These are phyloP conservation scores for Pseudohalonectria lignicola DNA, from an alignment of 2,329 filamentous ascomycete species.

Conservation along the genomic window DNA sequence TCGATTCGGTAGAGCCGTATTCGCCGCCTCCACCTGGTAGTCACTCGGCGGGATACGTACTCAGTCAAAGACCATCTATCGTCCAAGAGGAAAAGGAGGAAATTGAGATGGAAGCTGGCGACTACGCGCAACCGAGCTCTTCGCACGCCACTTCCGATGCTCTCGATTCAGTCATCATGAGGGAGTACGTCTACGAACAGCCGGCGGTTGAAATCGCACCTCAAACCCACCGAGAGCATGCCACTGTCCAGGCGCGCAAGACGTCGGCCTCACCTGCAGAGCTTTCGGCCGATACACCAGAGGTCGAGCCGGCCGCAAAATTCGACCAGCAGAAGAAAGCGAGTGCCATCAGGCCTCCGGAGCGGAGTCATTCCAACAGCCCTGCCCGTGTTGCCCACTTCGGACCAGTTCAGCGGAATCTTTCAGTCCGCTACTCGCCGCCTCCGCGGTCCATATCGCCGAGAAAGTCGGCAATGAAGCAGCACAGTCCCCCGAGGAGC, in stretches of 20 bases:
- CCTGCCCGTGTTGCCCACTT: slow-evolving; percentile 61
- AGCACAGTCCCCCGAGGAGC: slow-evolving; percentile 42
- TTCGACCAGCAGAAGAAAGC: too few species aligned
- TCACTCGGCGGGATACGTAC: slow-evolving; percentile 1
- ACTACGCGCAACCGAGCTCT: slow-evolving; percentile 5
- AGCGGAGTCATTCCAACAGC: slow-evolving; percentile 40
- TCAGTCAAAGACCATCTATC: slow-evolving; percentile 28
- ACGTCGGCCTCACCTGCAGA: slow-evolving; percentile 3
- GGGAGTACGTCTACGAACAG: slow-evolving; percentile 15
- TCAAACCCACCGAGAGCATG: slow-evolving; percentile 6
- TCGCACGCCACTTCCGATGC: slow-evolving; percentile 7
- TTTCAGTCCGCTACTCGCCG: slow-evolving; percentile 54
- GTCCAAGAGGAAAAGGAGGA: slow-evolving; percentile 28
- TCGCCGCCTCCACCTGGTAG: background rate
- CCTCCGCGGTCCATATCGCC: slow-evolving; percentile 63
- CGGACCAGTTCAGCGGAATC: slow-evolving; percentile 40
- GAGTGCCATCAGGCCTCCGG: too few species aligned
- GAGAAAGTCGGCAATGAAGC: slow-evolving; percentile 67
- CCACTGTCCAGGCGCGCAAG: background rate
- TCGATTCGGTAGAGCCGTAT: background rate
- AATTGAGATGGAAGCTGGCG: slow-evolving; percentile 13
- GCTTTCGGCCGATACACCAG: slow-evolving; percentile 5
- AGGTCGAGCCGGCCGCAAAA: too few species aligned
- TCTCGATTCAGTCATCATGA: slow-evolving; percentile 22
- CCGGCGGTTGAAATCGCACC: slow-evolving; percentile 3